Conservation (phyloP, 202 grass and related monocot species). For the Hordeum pubiflorum region DNA sequence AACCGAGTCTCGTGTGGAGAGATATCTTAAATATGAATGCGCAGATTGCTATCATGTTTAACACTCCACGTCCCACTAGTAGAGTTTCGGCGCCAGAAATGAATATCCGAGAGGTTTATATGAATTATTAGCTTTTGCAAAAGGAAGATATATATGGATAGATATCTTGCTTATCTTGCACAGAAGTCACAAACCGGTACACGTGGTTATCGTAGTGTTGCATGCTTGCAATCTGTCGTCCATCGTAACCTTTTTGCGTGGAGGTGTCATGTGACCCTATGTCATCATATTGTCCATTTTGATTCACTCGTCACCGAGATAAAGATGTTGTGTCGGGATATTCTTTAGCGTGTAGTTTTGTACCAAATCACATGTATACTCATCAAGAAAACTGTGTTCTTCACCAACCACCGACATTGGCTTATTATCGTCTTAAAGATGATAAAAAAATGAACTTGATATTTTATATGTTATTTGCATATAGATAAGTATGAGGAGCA, state of each 20-base stretch:
- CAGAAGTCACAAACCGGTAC: not conserved
- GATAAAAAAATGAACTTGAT: no score
- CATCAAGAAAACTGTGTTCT: not conserved
- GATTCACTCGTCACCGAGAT: not conserved
- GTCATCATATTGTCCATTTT: not conserved
- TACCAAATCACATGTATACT: not conserved
- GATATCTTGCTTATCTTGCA: not conserved
- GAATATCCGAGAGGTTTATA: not conserved
- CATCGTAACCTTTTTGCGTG: not conserved
- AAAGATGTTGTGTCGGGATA: not conserved
- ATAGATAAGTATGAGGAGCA: not conserved
- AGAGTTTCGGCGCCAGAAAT: not conserved
- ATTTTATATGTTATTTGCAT: not conserved
- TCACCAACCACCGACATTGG: not conserved
- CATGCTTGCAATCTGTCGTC: not conserved
- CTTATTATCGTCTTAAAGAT: no score
- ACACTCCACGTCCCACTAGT: not conserved
- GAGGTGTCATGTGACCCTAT: not conserved
- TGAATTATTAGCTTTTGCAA: not conserved
- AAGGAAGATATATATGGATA: not conserved
- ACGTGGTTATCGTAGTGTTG: not conserved
- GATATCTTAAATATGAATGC: not conserved
- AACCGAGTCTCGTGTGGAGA: not conserved
- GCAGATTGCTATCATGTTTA: not conserved
- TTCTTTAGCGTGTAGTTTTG: not conserved